A percentile compares a stretch with the other conserved stretches of the same genome.
phyloP scores from a whole-genome alignment of 2,329 filamentous ascomycete species.

The Alternaria brassicicola region DNA sequence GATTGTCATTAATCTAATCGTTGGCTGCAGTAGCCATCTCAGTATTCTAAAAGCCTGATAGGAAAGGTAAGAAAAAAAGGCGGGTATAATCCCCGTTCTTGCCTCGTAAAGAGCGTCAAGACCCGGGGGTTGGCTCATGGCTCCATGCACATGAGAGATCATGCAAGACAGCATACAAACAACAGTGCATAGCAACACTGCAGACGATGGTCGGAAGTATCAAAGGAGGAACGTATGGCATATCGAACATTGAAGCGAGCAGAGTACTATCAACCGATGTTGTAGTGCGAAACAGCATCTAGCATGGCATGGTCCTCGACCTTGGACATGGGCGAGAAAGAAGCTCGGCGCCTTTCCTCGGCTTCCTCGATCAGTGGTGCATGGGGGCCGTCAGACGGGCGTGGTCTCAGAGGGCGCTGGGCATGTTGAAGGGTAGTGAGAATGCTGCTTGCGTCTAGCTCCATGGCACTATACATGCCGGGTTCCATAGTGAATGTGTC shows the following conservation, averaged over 20 bases:
- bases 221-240: background rate
- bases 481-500: slow-evolving; percentile 37
- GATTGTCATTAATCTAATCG: background rate
- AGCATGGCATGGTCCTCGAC: slow-evolving; percentile 9
- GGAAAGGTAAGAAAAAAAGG: background rate
- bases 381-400: slow-evolving; percentile 39
- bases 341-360: slow-evolving; percentile 33
- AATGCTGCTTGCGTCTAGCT: slow-evolving; percentile 46
- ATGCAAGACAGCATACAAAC: background rate
- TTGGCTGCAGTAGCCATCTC: background rate
- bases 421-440: slow-evolving; percentile 45
- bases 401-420: slow-evolving; percentile 34
- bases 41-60: background rate
- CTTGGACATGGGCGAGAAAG: slow-evolving; percentile 24
- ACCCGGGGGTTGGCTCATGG: background rate
- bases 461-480: slow-evolving; percentile 45
- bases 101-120: background rate
- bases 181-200: background rate
- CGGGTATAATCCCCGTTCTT: background rate
- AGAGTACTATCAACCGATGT: background rate
- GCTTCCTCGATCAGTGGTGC: slow-evolving; percentile 38
- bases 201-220: background rate
- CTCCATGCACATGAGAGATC: background rate
- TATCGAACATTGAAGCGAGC: background rate
- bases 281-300: slow-evolving; percentile 6